phyloP scores from a whole-genome alignment of 345 rosid species.

The Citrus unshiu region DNA sequence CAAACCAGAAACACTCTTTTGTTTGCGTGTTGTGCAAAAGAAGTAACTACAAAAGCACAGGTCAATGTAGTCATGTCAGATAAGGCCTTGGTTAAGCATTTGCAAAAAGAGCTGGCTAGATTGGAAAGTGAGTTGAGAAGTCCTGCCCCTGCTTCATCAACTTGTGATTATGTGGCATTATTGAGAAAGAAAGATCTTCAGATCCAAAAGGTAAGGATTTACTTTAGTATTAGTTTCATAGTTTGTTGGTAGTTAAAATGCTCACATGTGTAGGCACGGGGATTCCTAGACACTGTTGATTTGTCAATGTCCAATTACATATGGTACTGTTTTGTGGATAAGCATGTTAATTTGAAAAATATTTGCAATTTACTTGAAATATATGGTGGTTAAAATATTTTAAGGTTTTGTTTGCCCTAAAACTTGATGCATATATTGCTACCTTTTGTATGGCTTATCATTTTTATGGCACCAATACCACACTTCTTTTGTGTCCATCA shows the following conservation, averaged over 20 bases:
- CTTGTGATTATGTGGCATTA: slow-evolving; percentile 54
- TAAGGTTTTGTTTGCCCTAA: not conserved
- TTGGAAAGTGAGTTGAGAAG: slow-evolving; percentile 81
- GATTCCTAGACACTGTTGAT: not conserved
- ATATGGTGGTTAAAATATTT: not conserved
- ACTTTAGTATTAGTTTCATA: slow-evolving; percentile 4
- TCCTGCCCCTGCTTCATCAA: slow-evolving; percentile 57
- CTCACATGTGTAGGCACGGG: not conserved
- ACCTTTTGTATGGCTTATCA: not conserved
- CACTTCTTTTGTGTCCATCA: not conserved
- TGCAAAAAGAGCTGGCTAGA: slow-evolving; percentile 89
- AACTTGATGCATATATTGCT: not conserved
- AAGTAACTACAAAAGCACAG: slow-evolving; percentile 94
- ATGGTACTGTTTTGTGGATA: not conserved
- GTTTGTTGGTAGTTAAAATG: not conserved
- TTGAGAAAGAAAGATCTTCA: slow-evolving; percentile 89
- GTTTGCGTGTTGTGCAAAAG: slow-evolving; percentile 97
- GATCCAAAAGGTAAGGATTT: slow-evolving; percentile 70
- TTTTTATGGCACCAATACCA: not conserved
- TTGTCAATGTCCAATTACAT: not conserved
- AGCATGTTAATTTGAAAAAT: not conserved
- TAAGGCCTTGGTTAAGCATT: slow-evolving; percentile 94
- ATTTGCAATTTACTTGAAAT: not conserved
- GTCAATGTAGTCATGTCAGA: slow-evolving; percentile 99
- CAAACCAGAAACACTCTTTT: slow-evolving; percentile 95